Percentiles rank a stretch among this genome's conserved stretches.
Conservation (phyloP, 176 grass and related monocot species). For the Cymbopogon citratus region DNA sequence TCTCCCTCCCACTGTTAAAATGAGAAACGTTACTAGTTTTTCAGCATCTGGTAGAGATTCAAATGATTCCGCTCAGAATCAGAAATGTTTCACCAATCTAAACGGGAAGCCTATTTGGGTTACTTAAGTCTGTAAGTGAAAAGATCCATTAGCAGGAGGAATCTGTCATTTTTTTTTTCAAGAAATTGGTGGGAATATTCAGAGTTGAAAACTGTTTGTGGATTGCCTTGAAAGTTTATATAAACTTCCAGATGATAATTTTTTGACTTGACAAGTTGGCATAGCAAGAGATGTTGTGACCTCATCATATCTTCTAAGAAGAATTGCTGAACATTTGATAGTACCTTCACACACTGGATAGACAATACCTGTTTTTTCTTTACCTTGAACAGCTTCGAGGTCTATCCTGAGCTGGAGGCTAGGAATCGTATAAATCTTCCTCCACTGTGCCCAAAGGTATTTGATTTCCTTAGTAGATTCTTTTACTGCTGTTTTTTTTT, state of each 20-base stretch:
- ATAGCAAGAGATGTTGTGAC: not conserved
- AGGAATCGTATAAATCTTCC: slow-evolving; percentile 77
- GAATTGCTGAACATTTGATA: too few species aligned
- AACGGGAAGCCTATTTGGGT: not conserved
- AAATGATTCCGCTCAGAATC: not conserved
- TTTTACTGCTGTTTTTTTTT: not conserved
- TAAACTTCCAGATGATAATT: not conserved
- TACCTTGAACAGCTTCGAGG: slow-evolving; percentile 50
- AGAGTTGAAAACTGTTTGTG: not conserved
- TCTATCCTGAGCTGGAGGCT: slow-evolving; percentile 80
- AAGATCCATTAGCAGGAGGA: not conserved
- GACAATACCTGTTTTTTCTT: not conserved
- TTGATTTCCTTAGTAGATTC: not conserved
- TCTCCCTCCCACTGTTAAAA: not conserved
- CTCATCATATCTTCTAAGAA: too few species aligned
- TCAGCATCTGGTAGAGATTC: too few species aligned
- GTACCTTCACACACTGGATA: not conserved
- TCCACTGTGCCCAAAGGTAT: slow-evolving; percentile 61
- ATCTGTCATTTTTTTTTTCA: not conserved
- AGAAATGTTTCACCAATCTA: not conserved
- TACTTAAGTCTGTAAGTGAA: not conserved
- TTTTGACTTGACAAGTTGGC: not conserved
- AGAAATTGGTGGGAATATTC: not conserved
- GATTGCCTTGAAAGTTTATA: not conserved
- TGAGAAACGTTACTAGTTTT: too few species aligned